phyloP scores from a whole-genome alignment of 441 rosid genomes.

The Eruca vesicaria region DNA sequence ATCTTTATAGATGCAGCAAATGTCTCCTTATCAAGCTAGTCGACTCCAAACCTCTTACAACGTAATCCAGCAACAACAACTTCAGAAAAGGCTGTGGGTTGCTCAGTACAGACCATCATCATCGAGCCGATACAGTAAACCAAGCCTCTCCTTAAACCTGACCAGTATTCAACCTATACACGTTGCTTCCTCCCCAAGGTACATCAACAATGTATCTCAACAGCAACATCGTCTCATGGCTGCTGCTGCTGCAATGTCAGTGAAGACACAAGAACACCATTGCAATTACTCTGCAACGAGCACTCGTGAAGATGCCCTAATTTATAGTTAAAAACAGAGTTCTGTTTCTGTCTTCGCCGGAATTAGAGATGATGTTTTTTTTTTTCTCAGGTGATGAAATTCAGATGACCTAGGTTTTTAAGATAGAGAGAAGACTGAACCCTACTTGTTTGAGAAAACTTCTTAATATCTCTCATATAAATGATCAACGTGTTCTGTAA shows the following conservation, averaged over 20 bases:
- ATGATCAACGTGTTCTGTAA: constrained; percentile 51
- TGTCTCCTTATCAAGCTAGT: constrained; percentile 44
- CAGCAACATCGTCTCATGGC: constrained; percentile 50
- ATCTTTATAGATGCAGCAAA: constrained; percentile 49
- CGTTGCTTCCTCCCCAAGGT: constrained; percentile 29
- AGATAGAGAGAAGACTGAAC: constrained; percentile 17
- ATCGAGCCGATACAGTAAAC: constrained; percentile 42
- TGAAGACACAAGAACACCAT: constrained; percentile 44
- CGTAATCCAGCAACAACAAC: constrained; percentile 42
- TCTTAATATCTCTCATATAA: constrained; percentile 33
- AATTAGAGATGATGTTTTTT: too few relatives aligned
- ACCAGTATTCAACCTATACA: constrained; percentile 25
- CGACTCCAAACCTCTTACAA: constrained; percentile 35
- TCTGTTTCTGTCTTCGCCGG: too few relatives aligned
- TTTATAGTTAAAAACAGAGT: constrained; percentile 13
- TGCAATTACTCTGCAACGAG: constrained; percentile 68
- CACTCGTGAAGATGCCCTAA: constrained; percentile 36
- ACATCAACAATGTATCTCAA: constrained; percentile 38
- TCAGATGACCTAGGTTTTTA: constrained; percentile 5
- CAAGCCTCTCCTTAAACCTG: constrained; percentile 26
- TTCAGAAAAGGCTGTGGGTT: constrained; percentile 30
- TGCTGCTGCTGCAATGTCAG: constrained; percentile 34
- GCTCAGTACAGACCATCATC: constrained; percentile 15
- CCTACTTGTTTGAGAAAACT: constrained; percentile 24
- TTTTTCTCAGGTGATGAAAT: background rate